Percentiles rank a stretch among this genome's conserved stretches.
Conservation (phyloP, 2,329 filamentous ascomycete genomes). For the Bisporella sp. region DNA sequence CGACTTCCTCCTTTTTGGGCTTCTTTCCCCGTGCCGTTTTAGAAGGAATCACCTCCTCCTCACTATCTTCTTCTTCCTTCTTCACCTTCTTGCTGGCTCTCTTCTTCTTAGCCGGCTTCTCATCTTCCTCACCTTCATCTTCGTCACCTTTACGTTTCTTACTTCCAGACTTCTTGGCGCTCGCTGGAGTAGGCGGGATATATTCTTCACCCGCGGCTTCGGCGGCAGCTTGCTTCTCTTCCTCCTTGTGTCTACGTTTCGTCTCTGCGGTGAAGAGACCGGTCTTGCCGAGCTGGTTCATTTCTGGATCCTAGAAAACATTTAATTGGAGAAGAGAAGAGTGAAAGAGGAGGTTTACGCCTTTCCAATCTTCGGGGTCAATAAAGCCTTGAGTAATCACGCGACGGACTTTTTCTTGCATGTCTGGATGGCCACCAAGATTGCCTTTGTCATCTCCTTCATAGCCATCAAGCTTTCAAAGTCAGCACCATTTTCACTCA, state of each 20-base stretch:
- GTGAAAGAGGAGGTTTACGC: constrained; percentile 48
- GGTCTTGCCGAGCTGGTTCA: constrained; percentile 25
- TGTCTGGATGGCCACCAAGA: constrained; percentile 32
- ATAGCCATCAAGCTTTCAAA: constrained; percentile 48
- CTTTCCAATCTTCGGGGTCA: constrained; percentile 79
- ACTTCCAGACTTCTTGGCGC: constrained; percentile 5
- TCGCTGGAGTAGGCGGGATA: constrained; percentile 1
- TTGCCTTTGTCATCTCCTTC: constrained; percentile 70
- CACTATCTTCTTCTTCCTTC: constrained; percentile 11
- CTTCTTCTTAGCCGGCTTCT: constrained; percentile 33
- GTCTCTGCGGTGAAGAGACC: constrained; percentile 18
- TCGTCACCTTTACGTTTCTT: constrained; percentile 12
- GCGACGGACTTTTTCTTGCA: constrained; percentile 65
- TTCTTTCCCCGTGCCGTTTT: neutral
- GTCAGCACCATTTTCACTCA: neutral
- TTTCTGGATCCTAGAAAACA: constrained; percentile 24
- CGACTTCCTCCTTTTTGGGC: constrained; percentile 3
- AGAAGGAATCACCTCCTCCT: constrained; percentile 9
- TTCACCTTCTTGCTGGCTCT: constrained; percentile 22
- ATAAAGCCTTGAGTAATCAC: constrained; percentile 75
- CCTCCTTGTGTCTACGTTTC: constrained; percentile 18
- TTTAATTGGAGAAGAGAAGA: neutral
- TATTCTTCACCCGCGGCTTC: constrained; percentile 11
- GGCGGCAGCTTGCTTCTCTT: constrained; percentile 9
- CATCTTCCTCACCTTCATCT: constrained; percentile 3